Base-by-base conservation (phyloP, 1,139 yeast species). In the Eremothecium coryli region DNA sequence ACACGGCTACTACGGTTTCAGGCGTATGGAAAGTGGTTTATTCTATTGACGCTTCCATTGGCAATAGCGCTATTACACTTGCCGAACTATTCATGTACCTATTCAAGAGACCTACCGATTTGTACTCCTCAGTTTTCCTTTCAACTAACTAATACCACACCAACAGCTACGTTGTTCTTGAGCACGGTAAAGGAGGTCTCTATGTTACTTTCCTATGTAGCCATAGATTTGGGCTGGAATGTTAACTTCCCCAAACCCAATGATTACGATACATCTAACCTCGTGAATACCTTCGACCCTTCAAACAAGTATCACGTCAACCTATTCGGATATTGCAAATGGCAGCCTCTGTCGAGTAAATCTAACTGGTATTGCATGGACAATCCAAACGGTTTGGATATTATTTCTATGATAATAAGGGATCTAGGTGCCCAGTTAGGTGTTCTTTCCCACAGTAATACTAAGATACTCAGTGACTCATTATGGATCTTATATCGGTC, bases 131-230 rank as follows among this genome's bases (percentile, higher is more conserved):
- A 70, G 32, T 54, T 68, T 21, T 62, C 61, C 4, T 50, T 72
- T 27, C 59, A 62, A 27, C 52, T 68, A 32, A 50, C 57, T 7
- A 67, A 63, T 20, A 57, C 59, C 29, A 58, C 71, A 1, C 48
- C 57, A 1, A 53, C 58, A 16, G 64, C 70, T 4, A 49, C 54
- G 31, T 51, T 58, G 13, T 59, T 68, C 14, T 48, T 68, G 14
- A 48, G 55, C 4, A 61, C 68, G 3, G 61, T 71, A 8, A 61
- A 68, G 37, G 76, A 72, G 39, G 70, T 73, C 12, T 54, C 75
- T 32, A 66, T 65, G 42, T 61, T 74, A 42, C 51, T 74, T 9
- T 68, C 81, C 0, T 73, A 69, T 44, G 56, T 76, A 38, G 77
- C 80, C 0, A 64, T 67, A 28, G 82, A 76, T 46, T 64, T 74